phyloP scores from a whole-genome alignment of 345 rosid genomes.

The Bretschneidera sinensis region DNA sequence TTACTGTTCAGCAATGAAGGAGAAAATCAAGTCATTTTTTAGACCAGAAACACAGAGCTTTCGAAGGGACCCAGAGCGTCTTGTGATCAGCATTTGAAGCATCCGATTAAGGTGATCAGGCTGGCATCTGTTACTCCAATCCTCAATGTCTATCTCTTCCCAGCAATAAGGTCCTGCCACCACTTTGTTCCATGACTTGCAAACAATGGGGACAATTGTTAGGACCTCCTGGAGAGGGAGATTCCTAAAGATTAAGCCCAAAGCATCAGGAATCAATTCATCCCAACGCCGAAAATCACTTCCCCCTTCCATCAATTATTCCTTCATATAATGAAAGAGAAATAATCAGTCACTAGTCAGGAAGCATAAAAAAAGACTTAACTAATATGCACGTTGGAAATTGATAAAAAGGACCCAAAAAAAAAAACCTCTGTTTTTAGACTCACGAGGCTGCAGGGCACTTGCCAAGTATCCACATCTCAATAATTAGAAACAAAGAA shows the following conservation, averaged over 20 bases:
- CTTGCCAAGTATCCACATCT: neutral
- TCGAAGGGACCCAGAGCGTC: constrained; percentile 75
- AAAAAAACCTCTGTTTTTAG: too few relatives aligned
- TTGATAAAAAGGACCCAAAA: too few relatives aligned
- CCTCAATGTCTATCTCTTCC: constrained; percentile 86
- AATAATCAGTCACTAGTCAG: neutral
- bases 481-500: neutral
- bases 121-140: constrained; percentile 55
- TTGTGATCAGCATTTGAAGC: constrained; percentile 61
- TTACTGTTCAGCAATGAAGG: constrained; percentile 78
- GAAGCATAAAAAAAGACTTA: neutral
- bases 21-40: constrained; percentile 44
- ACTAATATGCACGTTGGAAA: too few relatives aligned
- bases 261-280: constrained; percentile 81
- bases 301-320: constrained; percentile 43
- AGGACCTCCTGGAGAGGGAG: constrained; percentile 61
- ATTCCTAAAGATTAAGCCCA: constrained; percentile 69
- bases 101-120: constrained; percentile 52
- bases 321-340: too few relatives aligned
- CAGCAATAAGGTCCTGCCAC: constrained; percentile 89
- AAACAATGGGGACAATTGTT: constrained; percentile 77
- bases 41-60: constrained; percentile 60
- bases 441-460: too few relatives aligned
- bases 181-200: constrained; percentile 79
- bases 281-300: constrained; percentile 65